These are phyloP conservation scores for Hordeum pubiflorum DNA, from an alignment of 202 grass and related monocot species.

Conservation along the genomic window DNA sequence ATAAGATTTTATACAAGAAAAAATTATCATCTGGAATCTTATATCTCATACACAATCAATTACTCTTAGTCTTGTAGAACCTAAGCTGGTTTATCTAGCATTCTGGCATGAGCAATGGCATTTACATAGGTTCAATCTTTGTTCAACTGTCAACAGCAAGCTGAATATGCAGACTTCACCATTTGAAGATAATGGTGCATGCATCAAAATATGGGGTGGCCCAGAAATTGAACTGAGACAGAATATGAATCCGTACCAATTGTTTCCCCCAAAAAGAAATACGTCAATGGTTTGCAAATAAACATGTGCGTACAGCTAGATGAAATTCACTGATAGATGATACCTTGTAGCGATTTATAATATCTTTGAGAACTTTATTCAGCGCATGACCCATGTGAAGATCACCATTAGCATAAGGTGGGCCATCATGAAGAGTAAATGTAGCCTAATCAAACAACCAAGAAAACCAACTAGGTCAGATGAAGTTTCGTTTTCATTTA, in stretches of 20 bases:
- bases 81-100: not conserved
- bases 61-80: not conserved
- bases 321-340: not conserved
- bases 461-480: slow-evolving; percentile 20
- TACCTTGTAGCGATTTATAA: slow-evolving; percentile 99
- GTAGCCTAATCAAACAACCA: slow-evolving; percentile 43
- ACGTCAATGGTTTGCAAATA: slow-evolving; percentile 11
- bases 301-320: not conserved
- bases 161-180: not conserved
- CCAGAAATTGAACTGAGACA: not conserved
- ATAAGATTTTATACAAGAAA: not conserved
- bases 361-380: slow-evolving; percentile 96
- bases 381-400: slow-evolving; percentile 94
- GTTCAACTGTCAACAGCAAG: not conserved
- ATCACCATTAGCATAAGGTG: slow-evolving; percentile 93
- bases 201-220: not conserved
- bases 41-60: not conserved
- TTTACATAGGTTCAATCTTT: not conserved
- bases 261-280: not conserved
- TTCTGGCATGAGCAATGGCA: not conserved
- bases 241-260: not conserved
- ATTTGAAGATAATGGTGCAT: not conserved
- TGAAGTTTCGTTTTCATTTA: not conserved
- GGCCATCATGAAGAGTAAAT: slow-evolving; percentile 91
- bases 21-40: not conserved